Percentiles rank a stretch among this genome's conserved stretches.
These are phyloP conservation scores for Cladophialophora carrionii DNA, from an alignment of 2,329 filamentous ascomycete species.

Conservation along the genomic window DNA sequence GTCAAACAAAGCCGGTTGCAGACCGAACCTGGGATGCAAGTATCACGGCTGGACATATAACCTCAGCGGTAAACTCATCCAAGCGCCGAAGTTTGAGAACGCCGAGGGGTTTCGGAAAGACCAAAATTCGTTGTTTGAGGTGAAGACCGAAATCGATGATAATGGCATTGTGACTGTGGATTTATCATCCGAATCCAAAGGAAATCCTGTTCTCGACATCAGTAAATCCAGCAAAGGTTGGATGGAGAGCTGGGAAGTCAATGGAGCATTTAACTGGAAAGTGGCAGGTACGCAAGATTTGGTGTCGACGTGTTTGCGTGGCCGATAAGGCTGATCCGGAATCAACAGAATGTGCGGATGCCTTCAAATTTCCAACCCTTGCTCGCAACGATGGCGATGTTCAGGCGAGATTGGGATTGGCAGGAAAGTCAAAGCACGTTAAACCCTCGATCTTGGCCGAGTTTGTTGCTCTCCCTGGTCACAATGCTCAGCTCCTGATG, in stretches of 20 bases:
- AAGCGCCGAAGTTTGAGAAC: not conserved
- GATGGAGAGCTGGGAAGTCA: not conserved
- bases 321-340: not conserved
- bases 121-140: slow-evolving; percentile 1
- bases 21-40: not conserved
- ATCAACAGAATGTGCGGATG: not conserved
- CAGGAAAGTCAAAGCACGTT: not conserved
- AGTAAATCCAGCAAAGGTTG: not conserved
- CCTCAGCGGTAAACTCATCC: not conserved
- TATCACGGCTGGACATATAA: not conserved
- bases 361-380: not conserved
- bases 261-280: not conserved
- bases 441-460: not conserved
- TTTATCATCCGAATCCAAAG: not conserved
- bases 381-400: not conserved
- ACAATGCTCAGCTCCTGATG: not conserved
- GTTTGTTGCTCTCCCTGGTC: not conserved
- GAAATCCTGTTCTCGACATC: not conserved
- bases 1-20: not conserved
- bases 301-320: not conserved
- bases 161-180: not conserved
- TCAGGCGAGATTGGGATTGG: not conserved
- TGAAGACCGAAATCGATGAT: not conserved
- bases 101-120: not conserved
- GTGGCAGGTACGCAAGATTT: not conserved